These are phyloP conservation scores for Penicillium oxalicum DNA, from an alignment of 2,329 filamentous ascomycete genomes.

Conservation along the genomic window DNA sequence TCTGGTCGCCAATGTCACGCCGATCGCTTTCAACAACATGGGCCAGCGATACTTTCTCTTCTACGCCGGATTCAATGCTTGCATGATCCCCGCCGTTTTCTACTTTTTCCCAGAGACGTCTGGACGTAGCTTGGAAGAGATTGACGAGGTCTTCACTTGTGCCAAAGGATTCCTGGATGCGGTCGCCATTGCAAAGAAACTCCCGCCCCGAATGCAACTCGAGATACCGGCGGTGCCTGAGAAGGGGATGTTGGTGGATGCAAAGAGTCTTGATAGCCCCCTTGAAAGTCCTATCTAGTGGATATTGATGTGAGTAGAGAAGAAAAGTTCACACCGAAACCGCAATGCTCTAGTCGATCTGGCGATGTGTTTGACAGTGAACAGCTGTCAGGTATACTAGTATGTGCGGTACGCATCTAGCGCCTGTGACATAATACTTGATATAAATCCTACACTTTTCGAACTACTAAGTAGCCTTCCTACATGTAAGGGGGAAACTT, in stretches of 20 bases:
- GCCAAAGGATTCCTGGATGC: slow-evolving; percentile 9
- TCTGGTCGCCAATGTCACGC: slow-evolving; percentile 17
- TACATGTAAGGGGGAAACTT: too few relatives aligned
- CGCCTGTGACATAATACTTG: too few relatives aligned
- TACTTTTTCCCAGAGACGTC: slow-evolving; percentile 20
- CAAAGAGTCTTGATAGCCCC: neutral
- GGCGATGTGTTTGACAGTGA: too few relatives aligned
- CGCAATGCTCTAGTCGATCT: too few relatives aligned
- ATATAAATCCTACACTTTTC: too few relatives aligned
- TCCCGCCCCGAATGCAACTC: slow-evolving; percentile 6
- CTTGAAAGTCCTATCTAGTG: slow-evolving; percentile 1
- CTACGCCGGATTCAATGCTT: slow-evolving; percentile 15
- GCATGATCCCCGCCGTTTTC: slow-evolving; percentile 15
- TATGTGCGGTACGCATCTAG: too few relatives aligned
- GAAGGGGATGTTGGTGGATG: slow-evolving; percentile 1
- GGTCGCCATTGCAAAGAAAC: slow-evolving; percentile 11
- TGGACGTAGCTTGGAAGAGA: slow-evolving; percentile 20
- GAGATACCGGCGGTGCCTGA: slow-evolving; percentile 1
- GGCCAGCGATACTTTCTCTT: slow-evolving; percentile 18
- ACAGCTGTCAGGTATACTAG: too few relatives aligned
- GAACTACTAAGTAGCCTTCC: too few relatives aligned
- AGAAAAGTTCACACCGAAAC: too few relatives aligned
- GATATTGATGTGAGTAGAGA: too few relatives aligned
- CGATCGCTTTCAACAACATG: slow-evolving; percentile 18
- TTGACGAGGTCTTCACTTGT: slow-evolving; percentile 18